Conservation (phyloP, 768 basidiomycete species). For the Tulasnella sp. region DNA sequence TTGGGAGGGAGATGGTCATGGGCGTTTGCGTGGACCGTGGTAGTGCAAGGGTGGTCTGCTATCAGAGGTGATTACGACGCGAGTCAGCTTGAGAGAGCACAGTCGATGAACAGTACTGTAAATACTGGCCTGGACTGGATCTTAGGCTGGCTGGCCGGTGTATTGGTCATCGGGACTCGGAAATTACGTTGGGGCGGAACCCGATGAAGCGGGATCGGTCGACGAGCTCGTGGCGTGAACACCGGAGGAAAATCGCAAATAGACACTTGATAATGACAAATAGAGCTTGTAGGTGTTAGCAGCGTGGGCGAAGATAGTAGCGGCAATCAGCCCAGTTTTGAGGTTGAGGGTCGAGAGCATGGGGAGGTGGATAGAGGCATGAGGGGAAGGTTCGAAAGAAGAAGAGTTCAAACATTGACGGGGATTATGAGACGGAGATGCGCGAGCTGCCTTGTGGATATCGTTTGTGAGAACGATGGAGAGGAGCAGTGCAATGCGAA, state of each 20-base stretch:
- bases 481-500: too few relatives aligned
- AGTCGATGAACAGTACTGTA: background rate
- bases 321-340: background rate
- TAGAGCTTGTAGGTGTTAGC: slow-evolving; percentile 9
- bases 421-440: too few relatives aligned
- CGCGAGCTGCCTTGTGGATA: too few relatives aligned
- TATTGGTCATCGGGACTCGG: background rate
- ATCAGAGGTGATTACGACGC: too few relatives aligned
- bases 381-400: too few relatives aligned
- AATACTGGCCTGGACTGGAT: slow-evolving; percentile 24
- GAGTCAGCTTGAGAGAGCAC: background rate
- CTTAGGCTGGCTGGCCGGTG: slow-evolving; percentile 25
- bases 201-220: background rate
- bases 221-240: background rate
- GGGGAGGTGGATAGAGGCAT: too few relatives aligned
- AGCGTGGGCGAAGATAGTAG: background rate
- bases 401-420: too few relatives aligned
- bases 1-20: slow-evolving; percentile 11
- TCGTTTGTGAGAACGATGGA: too few relatives aligned
- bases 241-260: background rate
- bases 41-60: too few relatives aligned
- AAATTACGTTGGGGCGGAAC: slow-evolving; percentile 20
- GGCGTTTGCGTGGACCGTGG: background rate
- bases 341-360: slow-evolving; percentile 13
- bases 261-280: background rate